These are phyloP conservation scores for Pseudogymnoascus sp. DNA, from an alignment of 2,329 filamentous ascomycete species.

Conservation along the genomic window DNA sequence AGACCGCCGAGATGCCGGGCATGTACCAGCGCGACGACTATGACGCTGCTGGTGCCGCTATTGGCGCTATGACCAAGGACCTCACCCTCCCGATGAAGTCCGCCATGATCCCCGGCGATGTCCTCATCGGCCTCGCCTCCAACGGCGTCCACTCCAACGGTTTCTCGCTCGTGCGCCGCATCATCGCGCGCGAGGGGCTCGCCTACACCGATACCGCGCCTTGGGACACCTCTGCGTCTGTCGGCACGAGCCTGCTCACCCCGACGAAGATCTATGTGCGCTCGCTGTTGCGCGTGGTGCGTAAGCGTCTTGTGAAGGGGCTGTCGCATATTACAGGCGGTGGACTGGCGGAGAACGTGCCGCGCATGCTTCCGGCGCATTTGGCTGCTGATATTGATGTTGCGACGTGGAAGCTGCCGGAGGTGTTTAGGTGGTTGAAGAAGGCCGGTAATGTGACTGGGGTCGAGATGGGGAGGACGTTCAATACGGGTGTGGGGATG, in stretches of 20 bases:
- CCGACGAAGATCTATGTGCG: conserved; percentile 94
- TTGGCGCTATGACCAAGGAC: conserved; percentile 67
- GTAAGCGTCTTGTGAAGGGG: conserved; percentile 67
- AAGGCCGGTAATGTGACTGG: conserved; percentile 59
- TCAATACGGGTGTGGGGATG: conserved; percentile 95
- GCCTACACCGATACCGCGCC: conserved; percentile 65
- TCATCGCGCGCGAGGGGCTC: conserved; percentile 66
- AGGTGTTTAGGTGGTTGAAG: conserved; percentile 85
- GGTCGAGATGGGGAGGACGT: conserved; percentile 80
- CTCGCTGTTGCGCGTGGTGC: conserved; percentile 59
- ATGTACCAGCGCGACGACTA: conserved; percentile 81
- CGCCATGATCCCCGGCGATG: conserved; percentile 72
- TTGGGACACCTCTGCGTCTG: conserved; percentile 56
- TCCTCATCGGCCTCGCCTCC: conserved; percentile 78
- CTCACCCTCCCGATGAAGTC: conserved; percentile 67
- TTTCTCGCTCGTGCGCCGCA: conserved; percentile 90
- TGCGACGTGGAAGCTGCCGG: conserved; percentile 63
- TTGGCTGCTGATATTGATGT: conserved; percentile 78
- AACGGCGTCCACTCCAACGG: conserved; percentile 92
- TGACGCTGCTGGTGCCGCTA: conserved; percentile 83
- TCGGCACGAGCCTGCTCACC: conserved; percentile 74
- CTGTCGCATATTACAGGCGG: conserved; percentile 96
- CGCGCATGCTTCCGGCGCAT: conserved; percentile 75
- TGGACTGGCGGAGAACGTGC: conserved; percentile 87
- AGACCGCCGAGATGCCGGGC: conserved; percentile 97